These are phyloP conservation scores for Pichia insulana DNA, from an alignment of 805 yeast genomes.

Conservation along the genomic window DNA sequence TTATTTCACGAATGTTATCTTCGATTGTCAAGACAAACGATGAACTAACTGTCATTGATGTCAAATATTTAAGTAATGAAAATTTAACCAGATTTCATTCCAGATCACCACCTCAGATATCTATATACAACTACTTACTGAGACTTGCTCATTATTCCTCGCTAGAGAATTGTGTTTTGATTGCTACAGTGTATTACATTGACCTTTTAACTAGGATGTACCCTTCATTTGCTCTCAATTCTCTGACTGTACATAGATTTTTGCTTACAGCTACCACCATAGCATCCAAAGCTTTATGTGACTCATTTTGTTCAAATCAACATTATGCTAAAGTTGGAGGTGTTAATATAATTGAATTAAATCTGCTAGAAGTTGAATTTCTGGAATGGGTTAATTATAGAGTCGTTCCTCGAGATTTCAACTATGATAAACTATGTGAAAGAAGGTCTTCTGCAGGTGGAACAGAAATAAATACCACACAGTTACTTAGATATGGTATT, in stretches of 20 bases:
- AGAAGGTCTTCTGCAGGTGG: constrained; percentile 22
- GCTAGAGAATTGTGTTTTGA: constrained; percentile 71
- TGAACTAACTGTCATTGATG: constrained; percentile 23
- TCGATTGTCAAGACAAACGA: constrained; percentile 74
- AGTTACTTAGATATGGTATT: constrained; percentile 21
- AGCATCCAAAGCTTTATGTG: constrained; percentile 86
- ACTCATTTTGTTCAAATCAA: constrained; percentile 84
- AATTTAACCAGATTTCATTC: constrained; percentile 85
- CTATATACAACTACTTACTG: constrained; percentile 66
- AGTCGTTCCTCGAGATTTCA: constrained; percentile 50
- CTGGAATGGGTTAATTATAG: constrained; percentile 71
- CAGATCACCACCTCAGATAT: constrained; percentile 82
- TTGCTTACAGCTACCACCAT: constrained; percentile 83
- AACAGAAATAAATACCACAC: constrained; percentile 14
- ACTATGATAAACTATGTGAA: constrained; percentile 23
- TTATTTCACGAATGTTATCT: constrained; percentile 73
- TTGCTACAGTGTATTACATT: constrained; percentile 81
- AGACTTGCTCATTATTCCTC: constrained; percentile 79
- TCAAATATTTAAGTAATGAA: constrained; percentile 26
- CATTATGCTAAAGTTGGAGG: constrained; percentile 98
- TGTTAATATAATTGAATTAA: constrained; percentile 71
- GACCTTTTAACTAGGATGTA: constrained; percentile 75
- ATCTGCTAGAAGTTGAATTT: constrained; percentile 83
- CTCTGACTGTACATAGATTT: constrained; percentile 90
- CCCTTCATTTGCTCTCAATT: constrained; percentile 73